Evolutionary conservation across 306 rosid species (phyloP), one percentile per base, ranked within the genome.

Genomic region (Cicer cuneatum): DNA sequence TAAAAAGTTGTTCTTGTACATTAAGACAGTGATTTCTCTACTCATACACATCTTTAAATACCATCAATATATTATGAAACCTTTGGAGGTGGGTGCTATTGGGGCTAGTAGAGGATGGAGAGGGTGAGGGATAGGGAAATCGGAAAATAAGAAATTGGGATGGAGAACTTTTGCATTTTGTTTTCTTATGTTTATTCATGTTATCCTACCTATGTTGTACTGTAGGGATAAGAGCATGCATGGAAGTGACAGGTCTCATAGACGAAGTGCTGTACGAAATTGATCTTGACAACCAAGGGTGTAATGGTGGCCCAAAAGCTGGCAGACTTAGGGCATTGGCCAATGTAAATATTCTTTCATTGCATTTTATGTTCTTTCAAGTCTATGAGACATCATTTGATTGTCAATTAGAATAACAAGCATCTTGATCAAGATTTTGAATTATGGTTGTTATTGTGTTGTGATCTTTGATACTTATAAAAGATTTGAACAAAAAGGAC

Each of bases 171-270:
- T 9, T 73, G 77, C 74, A 51, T 45, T 47, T 7, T 63, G 18
- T 21, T 67, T 43, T 45, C 39, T 21, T 29, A 11, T 76, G 68
- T 15, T 59, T 51, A 48, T 65, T 78, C 19, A 49, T 66, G 51
- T 24, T 65, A 21, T 41, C 10, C 7, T 37, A 46, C 14, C 10
- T 72, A 71, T 78, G 81, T 78, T 78, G 72, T 18, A 60, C 78
- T 86, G 86, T 74, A 94, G 97, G 99, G 99, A 56, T 92, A 61
- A 88, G 81, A 74, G 96, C 90, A 68, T 87, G 93, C 86, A 81
- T 88, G 69, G 89, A 85, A 80, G 84, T 54, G 15, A 81, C 49
- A 69, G 59, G 66, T 70, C 87, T 64, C 38, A 86, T 92, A 73
- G 86, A 86, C 4, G 98, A 95, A 80, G 96, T 87, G 60, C 88